These are phyloP conservation scores for Globisporangium polare DNA, from an alignment of 352 stramenopile species.

Conservation along the genomic window DNA sequence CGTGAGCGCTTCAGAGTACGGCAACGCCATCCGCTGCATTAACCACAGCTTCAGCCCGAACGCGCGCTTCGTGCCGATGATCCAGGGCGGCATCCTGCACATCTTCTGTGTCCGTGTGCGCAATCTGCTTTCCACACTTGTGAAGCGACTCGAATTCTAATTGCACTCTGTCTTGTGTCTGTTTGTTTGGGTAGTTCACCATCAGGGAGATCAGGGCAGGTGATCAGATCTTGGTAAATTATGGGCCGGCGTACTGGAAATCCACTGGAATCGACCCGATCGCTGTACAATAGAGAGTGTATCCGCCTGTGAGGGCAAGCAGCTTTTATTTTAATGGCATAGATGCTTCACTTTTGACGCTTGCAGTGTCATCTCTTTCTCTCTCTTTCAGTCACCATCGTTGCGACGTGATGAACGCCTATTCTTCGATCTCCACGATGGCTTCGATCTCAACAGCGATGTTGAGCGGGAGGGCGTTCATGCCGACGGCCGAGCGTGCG, in stretches of 20 bases:
- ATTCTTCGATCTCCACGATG: slow-evolving; percentile 87
- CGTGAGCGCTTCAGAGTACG: slow-evolving; percentile 64
- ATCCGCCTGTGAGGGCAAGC: neutral
- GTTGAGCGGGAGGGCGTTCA: slow-evolving; percentile 91
- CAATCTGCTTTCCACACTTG: neutral
- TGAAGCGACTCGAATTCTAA: too few relatives aligned
- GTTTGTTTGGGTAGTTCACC: slow-evolving; percentile 43
- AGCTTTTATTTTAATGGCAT: slow-evolving; percentile 12
- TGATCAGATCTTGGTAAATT: slow-evolving; percentile 77
- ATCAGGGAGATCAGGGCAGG: slow-evolving; percentile 34
- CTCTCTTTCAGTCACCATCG: neutral
- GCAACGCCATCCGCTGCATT: slow-evolving; percentile 76
- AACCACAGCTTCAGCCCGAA: slow-evolving; percentile 68
- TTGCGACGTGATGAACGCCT: neutral
- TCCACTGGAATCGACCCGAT: slow-evolving; percentile 49
- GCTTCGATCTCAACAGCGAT: slow-evolving; percentile 95
- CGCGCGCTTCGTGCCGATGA: slow-evolving; percentile 60
- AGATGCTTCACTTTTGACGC: slow-evolving; percentile 1
- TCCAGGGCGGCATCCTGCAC: slow-evolving; percentile 59
- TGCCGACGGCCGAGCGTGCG: slow-evolving; percentile 91
- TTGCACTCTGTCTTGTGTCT: neutral
- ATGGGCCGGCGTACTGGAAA: slow-evolving; percentile 68
- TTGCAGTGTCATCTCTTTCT: neutral
- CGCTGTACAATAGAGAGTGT: slow-evolving; percentile 25
- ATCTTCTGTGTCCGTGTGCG: slow-evolving; percentile 66